These are phyloP conservation scores for Metarhizium sp. DNA, from an alignment of 2,329 filamentous ascomycete genomes.

Conservation along the genomic window DNA sequence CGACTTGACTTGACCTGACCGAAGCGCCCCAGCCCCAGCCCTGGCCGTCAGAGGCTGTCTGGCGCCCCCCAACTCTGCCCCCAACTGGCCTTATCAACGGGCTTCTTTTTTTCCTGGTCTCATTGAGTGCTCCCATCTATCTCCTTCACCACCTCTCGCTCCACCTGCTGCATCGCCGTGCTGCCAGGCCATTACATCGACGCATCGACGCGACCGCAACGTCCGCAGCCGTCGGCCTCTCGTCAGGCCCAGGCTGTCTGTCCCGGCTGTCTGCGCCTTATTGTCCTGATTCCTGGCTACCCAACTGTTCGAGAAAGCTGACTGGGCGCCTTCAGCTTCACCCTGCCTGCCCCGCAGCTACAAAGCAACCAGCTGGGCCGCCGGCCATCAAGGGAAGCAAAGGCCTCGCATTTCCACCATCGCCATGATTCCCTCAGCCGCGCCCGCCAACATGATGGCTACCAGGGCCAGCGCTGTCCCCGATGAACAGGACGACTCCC, in stretches of 20 bases:
- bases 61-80: too few species aligned
- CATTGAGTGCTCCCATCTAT: background rate
- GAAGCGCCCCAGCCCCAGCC: too few species aligned
- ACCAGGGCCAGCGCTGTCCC: slow-evolving; percentile 8
- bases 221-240: background rate
- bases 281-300: background rate
- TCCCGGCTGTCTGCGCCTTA: background rate
- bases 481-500: slow-evolving; percentile 41
- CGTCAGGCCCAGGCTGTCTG: background rate
- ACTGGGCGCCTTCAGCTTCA: slow-evolving; percentile 2
- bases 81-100: too few species aligned
- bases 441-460: slow-evolving; percentile 11
- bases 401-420: background rate
- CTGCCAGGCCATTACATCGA: background rate
- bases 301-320: background rate
- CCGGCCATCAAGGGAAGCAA: background rate
- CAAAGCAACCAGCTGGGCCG: background rate
- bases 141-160: background rate
- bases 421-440: slow-evolving; percentile 10
- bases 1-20: too few species aligned
- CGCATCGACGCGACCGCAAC: background rate
- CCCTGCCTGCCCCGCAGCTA: slow-evolving; percentile 1
- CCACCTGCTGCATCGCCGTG: background rate
- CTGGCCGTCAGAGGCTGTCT: too few species aligned
- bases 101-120: background rate